Evolutionary conservation across 2,329 filamentous ascomycete genomes (phyloP).

Genomic region (Diplodia seriata): DNA sequence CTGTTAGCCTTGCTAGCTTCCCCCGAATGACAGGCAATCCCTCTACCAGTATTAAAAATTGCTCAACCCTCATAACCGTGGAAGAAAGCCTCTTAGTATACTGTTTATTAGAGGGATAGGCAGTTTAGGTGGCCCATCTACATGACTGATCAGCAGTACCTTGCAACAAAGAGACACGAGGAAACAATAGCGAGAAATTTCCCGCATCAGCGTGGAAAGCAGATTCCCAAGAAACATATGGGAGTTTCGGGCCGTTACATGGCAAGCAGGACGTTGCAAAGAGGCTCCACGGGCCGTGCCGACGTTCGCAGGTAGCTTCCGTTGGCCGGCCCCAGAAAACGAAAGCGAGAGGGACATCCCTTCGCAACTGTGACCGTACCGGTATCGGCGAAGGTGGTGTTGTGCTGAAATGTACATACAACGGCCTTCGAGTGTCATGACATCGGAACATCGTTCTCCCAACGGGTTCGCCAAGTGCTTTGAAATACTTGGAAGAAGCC

Average conservation of each 20-base stretch:
- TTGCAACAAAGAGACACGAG: neutral
- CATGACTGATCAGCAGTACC: neutral
- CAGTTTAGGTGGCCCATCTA: neutral
- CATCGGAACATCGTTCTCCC: neutral
- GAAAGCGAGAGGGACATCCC: neutral
- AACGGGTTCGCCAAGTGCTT: no score
- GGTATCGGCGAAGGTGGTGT: neutral
- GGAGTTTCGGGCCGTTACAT: neutral
- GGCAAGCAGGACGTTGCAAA: neutral
- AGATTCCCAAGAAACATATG: neutral
- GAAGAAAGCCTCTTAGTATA: neutral
- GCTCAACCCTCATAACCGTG: neutral
- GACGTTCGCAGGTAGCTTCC: neutral
- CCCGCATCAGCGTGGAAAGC: neutral
- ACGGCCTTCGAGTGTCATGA: neutral
- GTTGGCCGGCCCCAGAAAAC: neutral
- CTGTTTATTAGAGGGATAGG: neutral
- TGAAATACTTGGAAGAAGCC: no score
- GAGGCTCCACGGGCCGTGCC: neutral
- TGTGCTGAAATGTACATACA: neutral
- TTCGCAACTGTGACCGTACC: neutral
- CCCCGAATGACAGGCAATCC: neutral
- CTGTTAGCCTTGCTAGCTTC: constrained; percentile 2
- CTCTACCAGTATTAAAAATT: neutral
- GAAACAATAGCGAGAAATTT: neutral